Percentiles rank a stretch among this genome's conserved stretches.
Evolutionary conservation across 75 land plant species (phyloP).

Genomic region (Ceratopteris richardii): DNA sequence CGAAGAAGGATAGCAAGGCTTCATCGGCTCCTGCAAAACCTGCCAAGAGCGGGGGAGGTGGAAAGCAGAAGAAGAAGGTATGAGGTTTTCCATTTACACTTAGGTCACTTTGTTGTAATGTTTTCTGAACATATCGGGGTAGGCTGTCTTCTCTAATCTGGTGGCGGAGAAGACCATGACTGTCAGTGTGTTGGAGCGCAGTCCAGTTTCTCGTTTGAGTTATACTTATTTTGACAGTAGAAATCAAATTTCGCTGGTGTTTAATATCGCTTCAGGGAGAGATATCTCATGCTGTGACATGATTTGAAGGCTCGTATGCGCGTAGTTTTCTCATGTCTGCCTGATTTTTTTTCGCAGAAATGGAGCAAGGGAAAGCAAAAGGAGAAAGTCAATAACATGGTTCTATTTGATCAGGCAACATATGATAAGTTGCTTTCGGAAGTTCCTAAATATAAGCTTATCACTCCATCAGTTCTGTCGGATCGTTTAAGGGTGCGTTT

Average conservation of each 20-base stretch:
- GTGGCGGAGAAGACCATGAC: too few relatives aligned
- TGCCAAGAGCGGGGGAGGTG: constrained; percentile 48
- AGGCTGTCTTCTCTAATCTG: too few relatives aligned
- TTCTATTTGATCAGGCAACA: constrained; percentile 58
- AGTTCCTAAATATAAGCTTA: constrained; percentile 64
- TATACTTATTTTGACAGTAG: too few relatives aligned
- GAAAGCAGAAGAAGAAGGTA: constrained; percentile 49
- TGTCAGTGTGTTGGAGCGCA: too few relatives aligned
- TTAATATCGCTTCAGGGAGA: too few relatives aligned
- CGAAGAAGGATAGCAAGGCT: constrained; percentile 42
- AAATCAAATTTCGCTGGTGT: too few relatives aligned
- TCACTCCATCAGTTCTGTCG: constrained; percentile 53
- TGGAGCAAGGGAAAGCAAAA: constrained; percentile 71
- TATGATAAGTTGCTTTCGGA: constrained; percentile 64
- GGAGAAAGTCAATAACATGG: constrained; percentile 68
- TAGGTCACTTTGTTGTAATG: neutral
- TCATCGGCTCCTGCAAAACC: constrained; percentile 48
- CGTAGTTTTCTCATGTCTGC: too few relatives aligned
- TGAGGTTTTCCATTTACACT: neutral
- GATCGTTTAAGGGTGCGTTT: constrained; percentile 42
- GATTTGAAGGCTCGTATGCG: too few relatives aligned
- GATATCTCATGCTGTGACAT: too few relatives aligned
- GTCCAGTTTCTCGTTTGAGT: too few relatives aligned
- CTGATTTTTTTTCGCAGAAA: too few relatives aligned
- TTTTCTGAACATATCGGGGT: neutral